These are phyloP conservation scores for Cyberlindnera mississippiensis DNA, from an alignment of 805 yeast genomes.

Conservation along the genomic window DNA sequence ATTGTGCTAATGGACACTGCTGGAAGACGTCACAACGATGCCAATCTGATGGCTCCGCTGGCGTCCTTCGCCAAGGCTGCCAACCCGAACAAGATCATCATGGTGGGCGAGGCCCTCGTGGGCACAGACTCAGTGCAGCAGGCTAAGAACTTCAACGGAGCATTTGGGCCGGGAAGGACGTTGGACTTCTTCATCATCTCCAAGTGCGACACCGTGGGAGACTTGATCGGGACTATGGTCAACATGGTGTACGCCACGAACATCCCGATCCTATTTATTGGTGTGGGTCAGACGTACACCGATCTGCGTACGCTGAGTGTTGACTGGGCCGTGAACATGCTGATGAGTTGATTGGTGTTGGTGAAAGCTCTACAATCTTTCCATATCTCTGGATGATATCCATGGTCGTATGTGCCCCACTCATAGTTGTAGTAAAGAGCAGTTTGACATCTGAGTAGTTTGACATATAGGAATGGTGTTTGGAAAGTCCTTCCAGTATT, in stretches of 20 bases:
- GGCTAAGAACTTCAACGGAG: slow-evolving; percentile 87
- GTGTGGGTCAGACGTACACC: slow-evolving; percentile 95
- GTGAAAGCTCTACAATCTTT: too few relatives aligned
- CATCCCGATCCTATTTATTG: slow-evolving; percentile 92
- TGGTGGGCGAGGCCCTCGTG: slow-evolving; percentile 98
- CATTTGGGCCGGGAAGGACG: slow-evolving; percentile 79
- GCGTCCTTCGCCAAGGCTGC: slow-evolving; percentile 95
- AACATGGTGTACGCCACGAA: slow-evolving; percentile 96
- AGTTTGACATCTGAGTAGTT: too few relatives aligned
- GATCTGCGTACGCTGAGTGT: slow-evolving; percentile 88
- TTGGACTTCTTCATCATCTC: slow-evolving; percentile 90
- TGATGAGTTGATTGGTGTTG: slow-evolving; percentile 51
- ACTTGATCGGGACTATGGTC: slow-evolving; percentile 92
- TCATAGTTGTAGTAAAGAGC: too few relatives aligned
- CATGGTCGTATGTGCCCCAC: too few relatives aligned
- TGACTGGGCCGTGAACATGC: slow-evolving; percentile 84
- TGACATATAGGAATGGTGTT: too few relatives aligned
- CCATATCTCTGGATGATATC: too few relatives aligned
- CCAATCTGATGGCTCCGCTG: slow-evolving; percentile 90
- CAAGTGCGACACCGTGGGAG: slow-evolving; percentile 97
- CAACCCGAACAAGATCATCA: slow-evolving; percentile 90
- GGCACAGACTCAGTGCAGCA: slow-evolving; percentile 97
- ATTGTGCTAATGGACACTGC: slow-evolving; percentile 95
- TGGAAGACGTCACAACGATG: slow-evolving; percentile 94
- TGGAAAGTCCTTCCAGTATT: too few relatives aligned